Percentiles rank a stretch among this genome's conserved stretches.
Evolutionary conservation across 106 monocot genomes (phyloP).

Genomic region (Dendrobium chrysotoxum): DNA sequence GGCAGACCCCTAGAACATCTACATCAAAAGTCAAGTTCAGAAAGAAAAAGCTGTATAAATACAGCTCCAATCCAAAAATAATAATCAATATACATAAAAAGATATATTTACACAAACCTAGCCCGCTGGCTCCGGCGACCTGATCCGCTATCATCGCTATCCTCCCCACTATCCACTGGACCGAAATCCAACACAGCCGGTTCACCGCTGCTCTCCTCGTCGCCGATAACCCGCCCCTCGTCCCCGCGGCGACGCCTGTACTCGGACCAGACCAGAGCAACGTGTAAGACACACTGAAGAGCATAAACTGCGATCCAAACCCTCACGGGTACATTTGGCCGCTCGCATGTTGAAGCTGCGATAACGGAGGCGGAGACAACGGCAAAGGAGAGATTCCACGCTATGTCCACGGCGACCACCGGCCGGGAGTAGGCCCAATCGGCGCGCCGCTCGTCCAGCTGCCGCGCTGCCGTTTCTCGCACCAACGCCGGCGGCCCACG

Average conservation of each 20-base stretch:
- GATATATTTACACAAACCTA: slow-evolving; percentile 14
- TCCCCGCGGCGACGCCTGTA: slow-evolving; percentile 41
- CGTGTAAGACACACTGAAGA: slow-evolving; percentile 68
- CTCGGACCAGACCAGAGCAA: slow-evolving; percentile 64
- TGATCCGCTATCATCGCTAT: slow-evolving; percentile 17
- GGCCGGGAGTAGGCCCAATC: slow-evolving; percentile 79
- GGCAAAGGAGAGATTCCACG: slow-evolving; percentile 77
- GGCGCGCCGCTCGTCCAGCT: slow-evolving; percentile 71
- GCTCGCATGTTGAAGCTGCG: slow-evolving; percentile 31
- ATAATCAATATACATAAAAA: not conserved
- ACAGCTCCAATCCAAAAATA: not conserved
- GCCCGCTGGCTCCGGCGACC: slow-evolving; percentile 1
- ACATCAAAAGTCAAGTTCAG: not conserved
- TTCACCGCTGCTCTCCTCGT: not conserved
- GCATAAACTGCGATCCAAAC: slow-evolving; percentile 70
- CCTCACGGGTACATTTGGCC: slow-evolving; percentile 49
- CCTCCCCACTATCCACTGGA: slow-evolving; percentile 31
- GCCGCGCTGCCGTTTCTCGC: slow-evolving; percentile 67
- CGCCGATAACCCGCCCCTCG: slow-evolving; percentile 7
- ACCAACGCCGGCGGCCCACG: slow-evolving; percentile 51
- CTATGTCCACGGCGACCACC: slow-evolving; percentile 70
- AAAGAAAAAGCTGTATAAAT: not conserved
- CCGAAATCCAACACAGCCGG: not conserved
- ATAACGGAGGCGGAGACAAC: slow-evolving; percentile 35
- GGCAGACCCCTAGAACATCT: not conserved